These are phyloP conservation scores for Diaporthe sp. DNA, from an alignment of 2,329 filamentous ascomycete species.

Conservation along the genomic window DNA sequence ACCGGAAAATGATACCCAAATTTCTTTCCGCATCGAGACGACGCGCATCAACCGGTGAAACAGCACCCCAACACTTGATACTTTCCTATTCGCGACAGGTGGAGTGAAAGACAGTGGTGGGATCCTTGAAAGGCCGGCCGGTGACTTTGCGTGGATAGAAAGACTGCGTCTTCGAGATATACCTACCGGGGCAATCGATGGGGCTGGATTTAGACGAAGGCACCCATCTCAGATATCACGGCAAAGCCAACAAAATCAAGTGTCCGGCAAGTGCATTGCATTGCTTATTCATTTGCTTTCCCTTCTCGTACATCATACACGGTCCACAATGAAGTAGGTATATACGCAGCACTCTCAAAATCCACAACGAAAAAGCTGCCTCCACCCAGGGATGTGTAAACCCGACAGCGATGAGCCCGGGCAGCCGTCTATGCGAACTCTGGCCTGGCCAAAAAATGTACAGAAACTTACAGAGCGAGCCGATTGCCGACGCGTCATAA, in stretches of 20 bases:
- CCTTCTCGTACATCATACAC: conserved; percentile 15
- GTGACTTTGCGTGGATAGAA: background rate
- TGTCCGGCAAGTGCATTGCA: background rate
- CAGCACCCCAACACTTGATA: background rate
- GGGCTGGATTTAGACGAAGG: background rate
- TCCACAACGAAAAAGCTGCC: conserved; percentile 21
- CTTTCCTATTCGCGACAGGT: background rate
- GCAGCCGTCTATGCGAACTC: conserved; percentile 25
- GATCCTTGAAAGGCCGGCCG: background rate
- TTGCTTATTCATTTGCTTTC: background rate
- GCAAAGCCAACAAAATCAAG: background rate
- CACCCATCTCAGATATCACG: too few species aligned
- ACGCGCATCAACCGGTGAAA: background rate
- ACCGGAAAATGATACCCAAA: conserved; percentile 37
- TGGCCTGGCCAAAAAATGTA: conserved; percentile 25
- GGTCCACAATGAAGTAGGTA: conserved; percentile 38
- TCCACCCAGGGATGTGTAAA: background rate
- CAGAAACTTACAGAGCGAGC: conserved; percentile 16
- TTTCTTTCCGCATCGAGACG: background rate
- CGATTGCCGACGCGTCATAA: background rate
- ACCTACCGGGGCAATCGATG: background rate
- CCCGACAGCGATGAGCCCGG: conserved; percentile 1
- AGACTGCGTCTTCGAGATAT: background rate
- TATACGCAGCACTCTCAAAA: conserved; percentile 36
- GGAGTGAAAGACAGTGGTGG: background rate